Conservation (phyloP, 495 filamentous ascomycete genomes). For the Umbilicaria muhlenbergii region DNA sequence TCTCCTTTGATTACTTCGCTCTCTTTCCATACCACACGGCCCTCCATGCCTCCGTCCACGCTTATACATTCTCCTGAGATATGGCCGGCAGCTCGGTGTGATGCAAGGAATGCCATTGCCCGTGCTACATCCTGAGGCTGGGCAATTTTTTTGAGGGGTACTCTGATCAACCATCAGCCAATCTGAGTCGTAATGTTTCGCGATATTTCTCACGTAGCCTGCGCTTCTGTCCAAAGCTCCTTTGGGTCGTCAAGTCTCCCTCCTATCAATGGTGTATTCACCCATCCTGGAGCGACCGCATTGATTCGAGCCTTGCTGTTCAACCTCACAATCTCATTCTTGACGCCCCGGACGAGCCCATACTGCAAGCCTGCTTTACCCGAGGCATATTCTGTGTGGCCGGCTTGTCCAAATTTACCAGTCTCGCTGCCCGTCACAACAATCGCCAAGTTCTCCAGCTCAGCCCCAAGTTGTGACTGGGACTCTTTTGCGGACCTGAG, state of each 20-base stretch:
- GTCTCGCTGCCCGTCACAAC: conserved; percentile 38
- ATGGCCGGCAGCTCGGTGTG: conserved; percentile 35
- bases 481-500: conserved; percentile 22
- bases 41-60: conserved; percentile 36
- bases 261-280: conserved; percentile 29
- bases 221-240: conserved; percentile 28
- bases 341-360: conserved; percentile 34
- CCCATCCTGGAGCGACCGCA: conserved; percentile 35
- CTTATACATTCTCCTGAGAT: conserved; percentile 37
- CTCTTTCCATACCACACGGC: conserved; percentile 29
- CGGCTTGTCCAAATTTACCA: conserved; percentile 33
- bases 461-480: conserved; percentile 20
- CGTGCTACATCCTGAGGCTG: conserved; percentile 34
- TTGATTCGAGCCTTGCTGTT: conserved; percentile 38
- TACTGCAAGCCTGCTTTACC: conserved; percentile 39
- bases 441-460: conserved; percentile 34
- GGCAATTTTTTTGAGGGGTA: conserved; percentile 29
- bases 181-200: background rate
- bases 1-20: conserved; percentile 16
- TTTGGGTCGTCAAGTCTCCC: conserved; percentile 30
- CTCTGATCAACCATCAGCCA: conserved; percentile 4
- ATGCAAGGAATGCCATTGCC: conserved; percentile 36
- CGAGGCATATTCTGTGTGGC: conserved; percentile 32
- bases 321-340: conserved; percentile 37
- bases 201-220: conserved; percentile 20